Percentiles rank a stretch among this genome's conserved stretches.
These are phyloP conservation scores for Akanthomyces uredinophilus DNA, from an alignment of 2,329 filamentous ascomycete species.

Conservation along the genomic window DNA sequence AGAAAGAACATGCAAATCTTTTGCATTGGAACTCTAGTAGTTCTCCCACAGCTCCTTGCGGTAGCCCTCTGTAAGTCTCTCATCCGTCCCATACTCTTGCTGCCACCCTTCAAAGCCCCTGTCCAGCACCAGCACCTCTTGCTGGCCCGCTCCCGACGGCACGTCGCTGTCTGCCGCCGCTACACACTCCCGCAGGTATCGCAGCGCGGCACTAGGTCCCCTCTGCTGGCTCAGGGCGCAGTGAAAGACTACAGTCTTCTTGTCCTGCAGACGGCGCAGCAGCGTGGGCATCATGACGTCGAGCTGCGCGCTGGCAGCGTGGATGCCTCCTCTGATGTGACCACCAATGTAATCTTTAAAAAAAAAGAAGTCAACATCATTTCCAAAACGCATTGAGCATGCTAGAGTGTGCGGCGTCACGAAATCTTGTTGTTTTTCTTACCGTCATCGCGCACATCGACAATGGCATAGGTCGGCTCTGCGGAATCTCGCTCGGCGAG, in stretches of 20 bases:
- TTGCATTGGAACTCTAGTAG: conserved; percentile 28
- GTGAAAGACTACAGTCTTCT: conserved; percentile 87
- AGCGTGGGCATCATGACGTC: conserved; percentile 77
- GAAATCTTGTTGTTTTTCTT: conserved; percentile 20
- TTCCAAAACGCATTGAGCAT: too few species aligned
- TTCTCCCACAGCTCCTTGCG: conserved; percentile 78
- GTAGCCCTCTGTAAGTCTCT: conserved; percentile 77
- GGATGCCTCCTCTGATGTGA: conserved; percentile 72
- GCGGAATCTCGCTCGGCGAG: conserved; percentile 41
- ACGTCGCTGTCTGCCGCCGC: conserved; percentile 29
- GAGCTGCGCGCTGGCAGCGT: conserved; percentile 69
- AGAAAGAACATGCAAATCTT: neutral
- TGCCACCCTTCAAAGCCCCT: conserved; percentile 88
- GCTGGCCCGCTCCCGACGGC: conserved; percentile 34
- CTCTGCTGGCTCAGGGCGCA: conserved; percentile 89
- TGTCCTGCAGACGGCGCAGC: conserved; percentile 69
- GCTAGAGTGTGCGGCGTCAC: neutral
- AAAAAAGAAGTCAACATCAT: neutral
- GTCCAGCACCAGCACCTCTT: conserved; percentile 77
- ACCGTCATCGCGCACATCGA: conserved; percentile 88
- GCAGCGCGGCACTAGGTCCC: conserved; percentile 76
- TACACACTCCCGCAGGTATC: conserved; percentile 69
- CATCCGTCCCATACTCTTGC: conserved; percentile 72
- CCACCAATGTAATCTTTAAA: conserved; percentile 77
- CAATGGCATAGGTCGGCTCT: conserved; percentile 57